Conservation (phyloP, 2,329 filamentous ascomycete species). For the Paraphoma sp. region DNA sequence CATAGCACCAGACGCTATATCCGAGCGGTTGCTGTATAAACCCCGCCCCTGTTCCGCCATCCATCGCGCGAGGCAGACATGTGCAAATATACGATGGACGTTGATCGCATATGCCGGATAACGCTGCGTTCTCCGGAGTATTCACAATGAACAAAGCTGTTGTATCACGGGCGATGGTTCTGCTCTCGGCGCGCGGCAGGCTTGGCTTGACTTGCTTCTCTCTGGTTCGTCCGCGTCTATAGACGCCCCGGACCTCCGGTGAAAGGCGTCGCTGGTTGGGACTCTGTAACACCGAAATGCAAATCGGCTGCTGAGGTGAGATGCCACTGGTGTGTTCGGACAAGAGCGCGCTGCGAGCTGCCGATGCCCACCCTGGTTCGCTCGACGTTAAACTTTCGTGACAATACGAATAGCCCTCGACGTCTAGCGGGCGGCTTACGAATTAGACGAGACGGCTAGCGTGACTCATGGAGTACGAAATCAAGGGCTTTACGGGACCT, state of each 20-base stretch:
- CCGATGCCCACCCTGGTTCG: neutral
- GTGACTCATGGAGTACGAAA: neutral
- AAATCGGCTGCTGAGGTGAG: slow-evolving; percentile 4
- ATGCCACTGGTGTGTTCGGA: neutral
- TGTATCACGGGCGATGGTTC: too few species aligned
- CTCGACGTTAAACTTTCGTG: neutral
- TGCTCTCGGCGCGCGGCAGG: too few species aligned
- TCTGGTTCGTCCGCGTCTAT: neutral
- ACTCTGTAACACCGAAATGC: neutral
- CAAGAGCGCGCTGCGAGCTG: neutral
- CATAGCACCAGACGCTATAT: neutral
- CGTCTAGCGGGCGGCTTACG: neutral
- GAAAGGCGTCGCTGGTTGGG: neutral
- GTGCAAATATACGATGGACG: neutral
- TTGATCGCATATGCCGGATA: neutral
- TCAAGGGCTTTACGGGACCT: too few species aligned
- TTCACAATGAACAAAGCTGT: too few species aligned
- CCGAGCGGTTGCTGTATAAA: neutral
- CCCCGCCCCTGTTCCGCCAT: neutral
- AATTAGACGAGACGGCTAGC: neutral
- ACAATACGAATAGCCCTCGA: neutral
- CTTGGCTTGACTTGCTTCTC: neutral
- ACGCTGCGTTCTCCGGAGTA: too few species aligned
- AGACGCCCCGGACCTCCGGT: neutral
- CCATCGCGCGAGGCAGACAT: neutral